Evolutionary conservation across 257 asterid genomes (phyloP).

Genomic region (Penstemon barbatus): DNA sequence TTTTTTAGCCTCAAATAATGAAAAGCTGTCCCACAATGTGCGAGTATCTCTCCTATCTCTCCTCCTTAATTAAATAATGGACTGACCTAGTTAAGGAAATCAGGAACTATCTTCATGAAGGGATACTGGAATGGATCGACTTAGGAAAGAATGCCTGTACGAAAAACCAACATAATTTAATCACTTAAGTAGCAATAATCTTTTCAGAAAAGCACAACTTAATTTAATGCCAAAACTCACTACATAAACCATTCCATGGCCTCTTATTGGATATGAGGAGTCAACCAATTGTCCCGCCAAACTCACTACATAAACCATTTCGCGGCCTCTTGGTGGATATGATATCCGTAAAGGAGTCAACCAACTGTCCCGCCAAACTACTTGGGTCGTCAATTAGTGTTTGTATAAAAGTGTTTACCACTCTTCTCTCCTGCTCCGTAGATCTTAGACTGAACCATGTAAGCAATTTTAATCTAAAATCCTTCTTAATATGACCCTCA

Average conservation of each 20-base stretch:
- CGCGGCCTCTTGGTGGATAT: conserved; percentile 46
- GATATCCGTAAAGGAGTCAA: conserved; percentile 57
- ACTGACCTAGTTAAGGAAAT: conserved; percentile 42
- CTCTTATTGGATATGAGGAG: conserved; percentile 50
- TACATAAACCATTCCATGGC: conserved; percentile 46
- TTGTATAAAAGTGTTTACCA: conserved; percentile 84
- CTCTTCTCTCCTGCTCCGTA: conserved; percentile 87
- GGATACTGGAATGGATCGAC: conserved; percentile 30
- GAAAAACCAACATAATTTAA: conserved; percentile 26
- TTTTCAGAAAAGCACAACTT: conserved; percentile 1
- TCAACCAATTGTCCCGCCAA: conserved; percentile 77
- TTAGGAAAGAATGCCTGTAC: conserved; percentile 34
- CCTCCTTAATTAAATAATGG: conserved; percentile 32
- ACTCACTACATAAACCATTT: conserved; percentile 44
- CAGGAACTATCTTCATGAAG: conserved; percentile 33
- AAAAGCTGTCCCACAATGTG: conserved; percentile 45
- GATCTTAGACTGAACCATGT: conserved; percentile 93
- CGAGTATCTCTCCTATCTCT: conserved; percentile 28
- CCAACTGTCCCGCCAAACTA: conserved; percentile 78
- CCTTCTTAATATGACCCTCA: conserved; percentile 74
- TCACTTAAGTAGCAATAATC: conserved; percentile 23
- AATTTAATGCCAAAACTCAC: conserved; percentile 36
- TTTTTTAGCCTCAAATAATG: conserved; percentile 24
- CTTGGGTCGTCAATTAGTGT: conserved; percentile 72
- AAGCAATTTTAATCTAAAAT: conserved; percentile 77